Percentiles rank a stretch among this genome's conserved stretches.
These are phyloP conservation scores for Dentipellis fragilis DNA, from an alignment of 768 basidiomycete genomes.

Conservation along the genomic window DNA sequence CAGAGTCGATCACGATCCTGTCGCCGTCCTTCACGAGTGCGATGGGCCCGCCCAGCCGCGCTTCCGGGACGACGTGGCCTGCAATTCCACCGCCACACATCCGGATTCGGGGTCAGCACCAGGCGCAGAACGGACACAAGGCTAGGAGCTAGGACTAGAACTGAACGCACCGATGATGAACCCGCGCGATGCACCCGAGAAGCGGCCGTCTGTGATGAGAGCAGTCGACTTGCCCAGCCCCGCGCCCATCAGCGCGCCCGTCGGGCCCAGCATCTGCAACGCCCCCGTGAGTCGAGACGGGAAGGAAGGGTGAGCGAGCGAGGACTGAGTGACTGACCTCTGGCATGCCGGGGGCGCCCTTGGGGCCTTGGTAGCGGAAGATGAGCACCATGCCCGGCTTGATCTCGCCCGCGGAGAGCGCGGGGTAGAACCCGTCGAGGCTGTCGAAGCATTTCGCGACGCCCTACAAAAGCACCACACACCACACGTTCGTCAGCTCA, in stretches of 20 bases:
- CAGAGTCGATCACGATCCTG: constrained; percentile 63
- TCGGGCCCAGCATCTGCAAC: constrained; percentile 36
- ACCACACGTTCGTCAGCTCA: neutral
- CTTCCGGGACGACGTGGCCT: constrained; percentile 58
- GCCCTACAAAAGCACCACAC: constrained; percentile 32
- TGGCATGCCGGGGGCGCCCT: constrained; percentile 89
- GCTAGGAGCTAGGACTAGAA: neutral
- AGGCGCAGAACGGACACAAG: neutral
- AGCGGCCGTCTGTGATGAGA: constrained; percentile 82
- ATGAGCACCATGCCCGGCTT: constrained; percentile 68
- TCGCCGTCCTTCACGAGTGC: constrained; percentile 83
- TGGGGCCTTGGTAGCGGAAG: constrained; percentile 84
- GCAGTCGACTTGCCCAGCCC: constrained; percentile 71
- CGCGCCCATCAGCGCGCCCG: constrained; percentile 77
- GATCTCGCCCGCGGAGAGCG: constrained; percentile 66
- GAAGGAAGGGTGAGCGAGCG: neutral
- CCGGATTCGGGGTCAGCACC: neutral
- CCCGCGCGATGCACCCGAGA: constrained; percentile 72
- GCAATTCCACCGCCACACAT: no score
- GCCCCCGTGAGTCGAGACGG: no score
- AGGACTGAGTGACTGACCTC: constrained; percentile 33
- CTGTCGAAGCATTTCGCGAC: constrained; percentile 42
- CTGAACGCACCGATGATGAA: constrained; percentile 43
- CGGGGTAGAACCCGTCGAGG: constrained; percentile 61
- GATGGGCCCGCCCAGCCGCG: constrained; percentile 76